phyloP scores from a whole-genome alignment of 163 green algal species.

The Scenedesmus sp. region DNA sequence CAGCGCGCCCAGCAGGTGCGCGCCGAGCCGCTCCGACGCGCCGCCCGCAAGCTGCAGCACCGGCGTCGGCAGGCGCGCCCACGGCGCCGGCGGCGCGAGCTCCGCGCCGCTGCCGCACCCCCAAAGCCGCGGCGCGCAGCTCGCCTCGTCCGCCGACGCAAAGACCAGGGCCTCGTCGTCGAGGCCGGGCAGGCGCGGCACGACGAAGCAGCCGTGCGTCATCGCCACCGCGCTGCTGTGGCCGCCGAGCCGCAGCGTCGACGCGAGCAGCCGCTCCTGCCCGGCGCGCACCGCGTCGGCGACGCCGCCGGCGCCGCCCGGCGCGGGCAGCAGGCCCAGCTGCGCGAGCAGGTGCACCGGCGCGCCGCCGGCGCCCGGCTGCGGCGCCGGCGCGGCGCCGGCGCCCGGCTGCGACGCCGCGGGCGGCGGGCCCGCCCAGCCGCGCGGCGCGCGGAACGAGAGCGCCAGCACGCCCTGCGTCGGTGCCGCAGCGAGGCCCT shows the following conservation, averaged over 20 bases:
- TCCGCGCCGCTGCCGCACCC: conserved; percentile 28
- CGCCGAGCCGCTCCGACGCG: neutral
- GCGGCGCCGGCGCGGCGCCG: too few relatives aligned
- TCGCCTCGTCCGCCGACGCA: conserved; percentile 25
- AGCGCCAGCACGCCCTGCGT: neutral
- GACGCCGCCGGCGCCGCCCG: neutral
- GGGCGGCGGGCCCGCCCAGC: too few relatives aligned
- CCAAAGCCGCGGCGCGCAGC: neutral
- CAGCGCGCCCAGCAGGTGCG: conserved; percentile 27
- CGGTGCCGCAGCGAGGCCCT: conserved; percentile 19
- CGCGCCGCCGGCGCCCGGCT: neutral
- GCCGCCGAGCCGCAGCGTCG: neutral
- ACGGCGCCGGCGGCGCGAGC: conserved; percentile 14
- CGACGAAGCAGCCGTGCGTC: conserved; percentile 24
- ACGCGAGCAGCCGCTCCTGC: conserved; percentile 9
- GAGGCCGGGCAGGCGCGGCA: neutral
- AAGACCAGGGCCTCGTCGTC: conserved; percentile 6
- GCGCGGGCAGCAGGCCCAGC: conserved; percentile 5
- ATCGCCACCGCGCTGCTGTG: conserved; percentile 5
- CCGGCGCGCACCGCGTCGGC: neutral
- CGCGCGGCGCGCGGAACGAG: conserved; percentile 24
- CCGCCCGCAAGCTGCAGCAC: conserved; percentile 33
- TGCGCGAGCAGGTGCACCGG: neutral
- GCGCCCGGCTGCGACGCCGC: too few relatives aligned
- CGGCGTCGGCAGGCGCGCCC: neutral